Conservation (phyloP, 2,329 filamentous ascomycete genomes). For the Verticillium albo-atrum region DNA sequence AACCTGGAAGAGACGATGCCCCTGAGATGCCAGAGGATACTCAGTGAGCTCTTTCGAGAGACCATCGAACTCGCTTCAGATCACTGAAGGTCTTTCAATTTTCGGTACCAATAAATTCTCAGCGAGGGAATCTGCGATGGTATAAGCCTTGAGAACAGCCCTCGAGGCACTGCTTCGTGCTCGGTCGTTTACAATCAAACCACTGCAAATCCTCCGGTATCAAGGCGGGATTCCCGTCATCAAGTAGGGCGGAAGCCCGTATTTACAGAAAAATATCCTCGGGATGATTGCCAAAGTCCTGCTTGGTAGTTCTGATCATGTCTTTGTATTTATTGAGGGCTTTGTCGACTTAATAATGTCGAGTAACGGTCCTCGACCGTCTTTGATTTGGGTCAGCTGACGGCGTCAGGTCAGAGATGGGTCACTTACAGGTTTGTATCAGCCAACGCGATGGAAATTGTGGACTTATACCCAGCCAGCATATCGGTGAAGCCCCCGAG, state of each 20-base stretch:
- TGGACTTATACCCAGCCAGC: conserved; percentile 6
- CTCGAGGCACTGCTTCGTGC: neutral
- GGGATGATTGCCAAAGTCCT: conserved; percentile 1
- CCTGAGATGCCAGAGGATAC: too few species aligned
- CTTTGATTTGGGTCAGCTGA: neutral
- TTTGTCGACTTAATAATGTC: too few species aligned
- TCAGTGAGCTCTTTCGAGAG: too few species aligned
- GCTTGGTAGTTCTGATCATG: neutral
- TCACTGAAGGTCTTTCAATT: too few species aligned
- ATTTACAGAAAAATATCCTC: conserved; percentile 1
- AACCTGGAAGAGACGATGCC: too few species aligned
- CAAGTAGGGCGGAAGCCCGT: neutral
- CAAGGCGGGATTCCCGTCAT: neutral
- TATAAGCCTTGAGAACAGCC: neutral
- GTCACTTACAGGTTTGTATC: conserved; percentile 2
- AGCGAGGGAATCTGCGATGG: too few species aligned
- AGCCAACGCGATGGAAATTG: neutral
- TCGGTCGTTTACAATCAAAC: neutral
- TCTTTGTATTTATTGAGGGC: conserved; percentile 1
- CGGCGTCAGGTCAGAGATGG: neutral
- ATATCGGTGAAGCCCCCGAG: conserved; percentile 2
- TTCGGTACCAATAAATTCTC: too few species aligned
- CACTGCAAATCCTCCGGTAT: neutral
- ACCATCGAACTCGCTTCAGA: too few species aligned
- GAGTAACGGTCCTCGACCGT: neutral